These are phyloP conservation scores for Arachis monticola DNA, from an alignment of 331 rosid species.

Conservation along the genomic window DNA sequence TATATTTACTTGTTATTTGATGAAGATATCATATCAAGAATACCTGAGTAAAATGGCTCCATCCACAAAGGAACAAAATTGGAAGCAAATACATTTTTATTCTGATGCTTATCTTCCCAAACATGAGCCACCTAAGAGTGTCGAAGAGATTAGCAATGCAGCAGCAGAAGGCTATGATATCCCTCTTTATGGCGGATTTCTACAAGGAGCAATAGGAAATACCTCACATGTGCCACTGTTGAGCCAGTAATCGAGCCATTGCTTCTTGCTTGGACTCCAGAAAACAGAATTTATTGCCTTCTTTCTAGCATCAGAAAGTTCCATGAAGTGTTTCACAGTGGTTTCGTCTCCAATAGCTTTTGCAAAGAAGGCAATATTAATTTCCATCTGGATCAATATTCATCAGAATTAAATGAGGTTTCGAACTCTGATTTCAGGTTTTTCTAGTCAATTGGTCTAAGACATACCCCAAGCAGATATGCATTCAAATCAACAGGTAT, in stretches of 20 bases:
- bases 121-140: conserved; percentile 54
- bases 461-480: conserved; percentile 70
- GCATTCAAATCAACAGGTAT: conserved; percentile 87
- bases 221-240: conserved; percentile 47
- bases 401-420: conserved; percentile 34
- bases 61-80: conserved; percentile 93
- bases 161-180: conserved; percentile 14
- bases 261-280: conserved; percentile 72
- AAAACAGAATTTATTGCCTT: conserved; percentile 71
- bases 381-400: conserved; percentile 76
- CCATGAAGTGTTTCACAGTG: conserved; percentile 50
- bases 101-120: conserved; percentile 73
- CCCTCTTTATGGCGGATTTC: conserved; percentile 27
- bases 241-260: conserved; percentile 95
- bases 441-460: conserved; percentile 27
- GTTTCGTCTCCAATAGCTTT: conserved; percentile 65
- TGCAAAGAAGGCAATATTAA: conserved; percentile 73
- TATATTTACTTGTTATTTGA: conserved; percentile 16
- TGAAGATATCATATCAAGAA: conserved; percentile 29
- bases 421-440: conserved; percentile 21
- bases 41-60: conserved; percentile 78
- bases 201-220: conserved; percentile 20
- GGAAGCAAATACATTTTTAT: conserved; percentile 73
- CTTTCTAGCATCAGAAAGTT: conserved; percentile 63
- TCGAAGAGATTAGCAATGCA: conserved; percentile 34